A percentile compares a stretch with the other conserved stretches of the same genome.
These are phyloP conservation scores for Eimeria sp. DNA, from an alignment of 169 alveolate species.

Conservation along the genomic window DNA sequence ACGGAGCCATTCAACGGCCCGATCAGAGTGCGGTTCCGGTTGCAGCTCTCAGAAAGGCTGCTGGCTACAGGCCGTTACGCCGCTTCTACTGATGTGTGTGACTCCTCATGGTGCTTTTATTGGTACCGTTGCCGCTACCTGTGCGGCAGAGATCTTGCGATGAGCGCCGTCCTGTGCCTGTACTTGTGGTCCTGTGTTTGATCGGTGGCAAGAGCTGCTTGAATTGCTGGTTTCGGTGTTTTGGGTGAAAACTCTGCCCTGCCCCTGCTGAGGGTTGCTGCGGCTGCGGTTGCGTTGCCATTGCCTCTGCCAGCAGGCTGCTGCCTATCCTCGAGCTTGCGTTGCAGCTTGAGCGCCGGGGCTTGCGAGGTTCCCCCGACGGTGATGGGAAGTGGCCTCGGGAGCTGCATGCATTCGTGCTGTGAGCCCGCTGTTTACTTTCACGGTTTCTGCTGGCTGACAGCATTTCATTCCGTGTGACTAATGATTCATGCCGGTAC, in stretches of 20 bases:
- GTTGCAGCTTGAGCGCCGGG: conserved; percentile 35
- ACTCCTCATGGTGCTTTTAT: conserved; percentile 42
- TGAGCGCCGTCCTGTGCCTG: conserved; percentile 48
- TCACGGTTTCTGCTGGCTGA: conserved; percentile 54
- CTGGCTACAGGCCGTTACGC: not conserved
- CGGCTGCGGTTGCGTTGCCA: conserved; percentile 37
- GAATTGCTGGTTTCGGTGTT: conserved; percentile 29
- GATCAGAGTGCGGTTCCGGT: not conserved
- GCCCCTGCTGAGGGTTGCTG: not conserved
- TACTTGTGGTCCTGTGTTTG: conserved; percentile 63
- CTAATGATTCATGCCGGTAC: conserved; percentile 37
- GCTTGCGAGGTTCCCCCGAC: not conserved
- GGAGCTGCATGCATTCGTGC: conserved; percentile 29
- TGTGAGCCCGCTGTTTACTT: conserved; percentile 58
- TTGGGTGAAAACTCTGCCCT: conserved; percentile 19
- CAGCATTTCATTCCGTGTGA: conserved; percentile 23
- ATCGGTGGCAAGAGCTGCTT: conserved; percentile 35
- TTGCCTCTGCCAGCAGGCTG: not conserved
- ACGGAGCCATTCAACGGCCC: not conserved
- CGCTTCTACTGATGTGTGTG: conserved; percentile 54
- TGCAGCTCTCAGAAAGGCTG: not conserved
- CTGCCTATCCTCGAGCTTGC: conserved; percentile 38
- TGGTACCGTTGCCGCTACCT: conserved; percentile 53
- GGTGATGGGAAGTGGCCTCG: conserved; percentile 34
- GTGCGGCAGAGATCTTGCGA: conserved; percentile 55